phyloP scores from a whole-genome alignment of 2,329 filamentous ascomycete species.

The Aspergillus novoparasiticus region DNA sequence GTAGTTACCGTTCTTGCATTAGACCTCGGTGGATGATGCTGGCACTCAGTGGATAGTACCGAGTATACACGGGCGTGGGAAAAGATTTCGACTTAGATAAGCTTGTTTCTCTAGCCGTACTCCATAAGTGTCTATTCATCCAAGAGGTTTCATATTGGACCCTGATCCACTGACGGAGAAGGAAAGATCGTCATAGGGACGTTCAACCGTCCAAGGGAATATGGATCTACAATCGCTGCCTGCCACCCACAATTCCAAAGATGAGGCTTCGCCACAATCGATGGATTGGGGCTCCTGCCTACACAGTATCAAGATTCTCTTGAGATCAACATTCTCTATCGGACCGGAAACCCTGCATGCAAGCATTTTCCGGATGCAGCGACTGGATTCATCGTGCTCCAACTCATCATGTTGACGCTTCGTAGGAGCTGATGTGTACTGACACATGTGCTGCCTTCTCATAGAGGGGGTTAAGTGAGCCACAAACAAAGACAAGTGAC shows the following conservation, averaged over 20 bases:
- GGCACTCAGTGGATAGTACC: background rate
- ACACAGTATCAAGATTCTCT: background rate
- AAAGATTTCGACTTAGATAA: background rate
- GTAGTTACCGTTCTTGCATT: background rate
- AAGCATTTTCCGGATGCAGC: constrained; percentile 7
- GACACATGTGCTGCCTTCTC: background rate
- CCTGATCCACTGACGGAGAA: constrained; percentile 11
- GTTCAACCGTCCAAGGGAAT: background rate
- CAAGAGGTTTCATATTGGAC: constrained; percentile 9
- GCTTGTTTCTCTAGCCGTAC: background rate
- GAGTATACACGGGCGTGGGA: background rate
- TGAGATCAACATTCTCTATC: constrained; percentile 7
- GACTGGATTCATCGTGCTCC: background rate
- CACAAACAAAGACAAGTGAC: background rate
- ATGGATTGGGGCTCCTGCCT: background rate
- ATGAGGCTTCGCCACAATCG: constrained; percentile 8
- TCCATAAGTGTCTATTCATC: background rate
- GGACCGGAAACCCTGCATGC: background rate
- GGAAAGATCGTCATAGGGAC: constrained; percentile 10
- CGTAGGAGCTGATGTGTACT: background rate
- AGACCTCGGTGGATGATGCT: background rate
- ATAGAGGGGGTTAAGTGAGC: background rate
- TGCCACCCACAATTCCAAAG: background rate
- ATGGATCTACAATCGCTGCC: background rate
- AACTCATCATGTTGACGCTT: background rate